Evolutionary conservation across 352 stramenopile genomes (phyloP).

Genomic region (Pythium dissimile): DNA sequence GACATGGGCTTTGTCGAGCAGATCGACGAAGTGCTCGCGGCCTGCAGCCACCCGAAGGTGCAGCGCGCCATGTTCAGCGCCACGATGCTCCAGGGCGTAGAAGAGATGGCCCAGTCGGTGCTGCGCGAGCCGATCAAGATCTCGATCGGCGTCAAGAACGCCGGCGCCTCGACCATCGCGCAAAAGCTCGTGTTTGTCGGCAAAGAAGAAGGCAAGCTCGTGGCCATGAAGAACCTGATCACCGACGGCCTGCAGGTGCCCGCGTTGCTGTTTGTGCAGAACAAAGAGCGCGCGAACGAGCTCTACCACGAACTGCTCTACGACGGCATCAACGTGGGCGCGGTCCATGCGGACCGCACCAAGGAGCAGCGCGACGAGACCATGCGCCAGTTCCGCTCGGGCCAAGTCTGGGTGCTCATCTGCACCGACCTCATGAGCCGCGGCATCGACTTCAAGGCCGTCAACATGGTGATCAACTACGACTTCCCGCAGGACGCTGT

Average conservation of each 20-base stretch:
- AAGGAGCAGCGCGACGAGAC: conserved; percentile 92
- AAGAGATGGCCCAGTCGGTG: conserved; percentile 95
- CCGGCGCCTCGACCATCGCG: conserved; percentile 85
- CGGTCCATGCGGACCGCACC: conserved; percentile 96
- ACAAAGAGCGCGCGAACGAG: conserved; percentile 97
- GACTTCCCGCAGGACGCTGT: conserved; percentile 95
- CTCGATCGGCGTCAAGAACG: conserved; percentile 90
- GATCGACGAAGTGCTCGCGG: conserved; percentile 96
- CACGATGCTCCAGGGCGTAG: conserved; percentile 94
- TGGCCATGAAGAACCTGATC: conserved; percentile 94
- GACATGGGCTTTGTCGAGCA: conserved; percentile 96
- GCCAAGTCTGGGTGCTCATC: conserved; percentile 98
- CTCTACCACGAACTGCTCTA: conserved; percentile 98
- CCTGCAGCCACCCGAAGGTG: conserved; percentile 81
- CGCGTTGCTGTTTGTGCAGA: conserved; percentile 98
- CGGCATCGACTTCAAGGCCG: conserved; percentile 99
- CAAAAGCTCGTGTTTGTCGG: conserved; percentile 98
- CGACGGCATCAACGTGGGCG: conserved; percentile 97
- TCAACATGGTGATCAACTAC: conserved; percentile 99
- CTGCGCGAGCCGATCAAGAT: conserved; percentile 96
- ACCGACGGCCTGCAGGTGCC: conserved; percentile 93
- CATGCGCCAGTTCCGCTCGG: conserved; percentile 95
- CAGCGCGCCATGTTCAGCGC: conserved; percentile 97
- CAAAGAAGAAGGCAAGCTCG: conserved; percentile 98
- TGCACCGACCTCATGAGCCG: conserved; percentile 98